These are phyloP conservation scores for Verbascum thapsus DNA, from an alignment of 257 asterid genomes.

Conservation along the genomic window DNA sequence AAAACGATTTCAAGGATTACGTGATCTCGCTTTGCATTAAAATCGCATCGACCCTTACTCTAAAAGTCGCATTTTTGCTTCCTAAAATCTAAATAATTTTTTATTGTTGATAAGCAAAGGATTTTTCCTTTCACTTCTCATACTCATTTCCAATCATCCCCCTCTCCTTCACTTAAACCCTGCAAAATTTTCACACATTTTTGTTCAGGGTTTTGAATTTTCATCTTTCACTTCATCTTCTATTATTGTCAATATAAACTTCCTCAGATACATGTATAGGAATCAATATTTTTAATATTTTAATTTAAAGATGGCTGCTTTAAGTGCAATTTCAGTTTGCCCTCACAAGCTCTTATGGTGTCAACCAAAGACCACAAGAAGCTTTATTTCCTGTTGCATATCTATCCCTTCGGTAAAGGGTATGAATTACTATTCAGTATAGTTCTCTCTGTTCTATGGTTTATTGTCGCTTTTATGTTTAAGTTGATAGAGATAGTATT, in stretches of 20 bases:
- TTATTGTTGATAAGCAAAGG: conserved; percentile 41
- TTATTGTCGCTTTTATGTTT: not conserved
- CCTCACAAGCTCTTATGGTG: conserved; percentile 49
- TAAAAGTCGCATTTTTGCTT: conserved; percentile 22
- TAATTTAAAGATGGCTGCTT: conserved; percentile 53
- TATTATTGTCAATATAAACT: not conserved
- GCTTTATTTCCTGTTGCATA: conserved; percentile 54
- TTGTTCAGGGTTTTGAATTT: conserved; percentile 33
- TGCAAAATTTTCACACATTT: conserved; percentile 23
- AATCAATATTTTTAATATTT: conserved; percentile 8
- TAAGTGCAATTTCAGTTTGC: conserved; percentile 49
- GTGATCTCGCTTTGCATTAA: too few relatives aligned
- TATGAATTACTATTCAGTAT: conserved; percentile 24
- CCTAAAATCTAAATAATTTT: conserved; percentile 22
- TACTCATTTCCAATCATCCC: not conserved
- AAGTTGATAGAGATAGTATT: not conserved
- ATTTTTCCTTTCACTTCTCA: conserved; percentile 25
- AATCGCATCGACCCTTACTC: too few relatives aligned
- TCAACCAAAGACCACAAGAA: conserved; percentile 39
- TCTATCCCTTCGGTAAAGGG: conserved; percentile 52
- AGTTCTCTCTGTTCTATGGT: not conserved
- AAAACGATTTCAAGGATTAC: too few relatives aligned
- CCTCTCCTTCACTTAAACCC: conserved; percentile 42
- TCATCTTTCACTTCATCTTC: conserved; percentile 18
- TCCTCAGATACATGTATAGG: not conserved